A percentile compares a stretch with the other conserved stretches of the same genome.
These are phyloP conservation scores for Vinca major DNA, from an alignment of 305 asterid species.

Conservation along the genomic window DNA sequence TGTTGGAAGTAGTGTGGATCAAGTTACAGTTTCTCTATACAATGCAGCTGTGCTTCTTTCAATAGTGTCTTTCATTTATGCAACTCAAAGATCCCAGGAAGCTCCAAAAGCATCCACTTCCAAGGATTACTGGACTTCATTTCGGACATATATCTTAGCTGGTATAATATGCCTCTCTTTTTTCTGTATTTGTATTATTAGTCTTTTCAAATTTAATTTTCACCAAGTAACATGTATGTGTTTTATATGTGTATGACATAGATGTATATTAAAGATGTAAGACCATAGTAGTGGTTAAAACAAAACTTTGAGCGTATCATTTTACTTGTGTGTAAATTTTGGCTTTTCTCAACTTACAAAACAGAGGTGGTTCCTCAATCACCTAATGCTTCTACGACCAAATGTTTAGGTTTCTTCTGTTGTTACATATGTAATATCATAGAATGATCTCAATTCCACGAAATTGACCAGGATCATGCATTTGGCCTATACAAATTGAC, in stretches of 20 bases:
- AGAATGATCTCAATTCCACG: not conserved
- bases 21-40: constrained; percentile 34
- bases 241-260: not conserved
- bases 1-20: constrained; percentile 33
- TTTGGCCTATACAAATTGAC: not conserved
- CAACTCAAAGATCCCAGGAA: constrained; percentile 54
- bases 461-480: constrained; percentile 2
- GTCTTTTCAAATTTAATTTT: constrained; percentile 1
- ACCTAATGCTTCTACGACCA: not conserved
- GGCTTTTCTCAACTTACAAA: not conserved
- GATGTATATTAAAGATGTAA: not conserved
- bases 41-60: constrained; percentile 42
- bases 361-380: not conserved
- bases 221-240: not conserved
- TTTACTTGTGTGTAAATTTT: not conserved
- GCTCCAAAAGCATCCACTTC: constrained; percentile 28
- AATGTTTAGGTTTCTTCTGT: not conserved
- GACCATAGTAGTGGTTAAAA: not conserved
- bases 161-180: constrained; percentile 36
- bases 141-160: constrained; percentile 33
- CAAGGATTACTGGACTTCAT: constrained; percentile 45
- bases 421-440: not conserved
- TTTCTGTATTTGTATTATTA: constrained; percentile 1
- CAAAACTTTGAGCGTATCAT: not conserved
- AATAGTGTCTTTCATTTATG: constrained; percentile 33